Conservation (phyloP, 2,329 filamentous ascomycete species). For the Phialophora macrospora region DNA sequence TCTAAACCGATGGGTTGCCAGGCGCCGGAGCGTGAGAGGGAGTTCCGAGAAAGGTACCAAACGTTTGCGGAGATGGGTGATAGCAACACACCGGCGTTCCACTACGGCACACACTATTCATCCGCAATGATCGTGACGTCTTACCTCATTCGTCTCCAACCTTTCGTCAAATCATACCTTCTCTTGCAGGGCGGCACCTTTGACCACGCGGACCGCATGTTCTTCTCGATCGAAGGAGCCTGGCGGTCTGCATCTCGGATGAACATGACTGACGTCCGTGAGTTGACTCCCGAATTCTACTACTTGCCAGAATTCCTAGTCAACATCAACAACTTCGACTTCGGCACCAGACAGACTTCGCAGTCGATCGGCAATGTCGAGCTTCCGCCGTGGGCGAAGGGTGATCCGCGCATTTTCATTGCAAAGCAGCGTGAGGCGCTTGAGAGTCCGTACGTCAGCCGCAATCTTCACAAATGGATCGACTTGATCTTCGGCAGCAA, state of each 20-base stretch:
- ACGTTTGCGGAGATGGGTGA: constrained; percentile 92
- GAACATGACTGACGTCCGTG: constrained; percentile 92
- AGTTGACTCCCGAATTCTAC: constrained; percentile 96
- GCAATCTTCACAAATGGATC: constrained; percentile 91
- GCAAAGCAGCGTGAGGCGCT: constrained; percentile 93
- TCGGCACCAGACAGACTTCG: constrained; percentile 82
- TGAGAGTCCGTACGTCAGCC: constrained; percentile 89
- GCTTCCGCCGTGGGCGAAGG: constrained; percentile 95
- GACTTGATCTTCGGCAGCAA: constrained; percentile 94
- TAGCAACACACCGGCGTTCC: constrained; percentile 74
- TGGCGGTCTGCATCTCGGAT: constrained; percentile 89
- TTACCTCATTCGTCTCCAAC: constrained; percentile 91
- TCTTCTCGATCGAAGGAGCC: constrained; percentile 87
- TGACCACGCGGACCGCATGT: constrained; percentile 92
- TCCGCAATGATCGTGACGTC: constrained; percentile 99
- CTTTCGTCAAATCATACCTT: constrained; percentile 94
- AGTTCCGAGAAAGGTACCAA: constrained; percentile 82
- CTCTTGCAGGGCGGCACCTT: constrained; percentile 94
- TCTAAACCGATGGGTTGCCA: constrained; percentile 97
- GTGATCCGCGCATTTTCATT: constrained; percentile 93
- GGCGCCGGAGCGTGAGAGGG: constrained; percentile 72
- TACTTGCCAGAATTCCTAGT: constrained; percentile 91
- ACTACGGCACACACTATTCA: constrained; percentile 98
- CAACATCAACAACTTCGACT: constrained; percentile 95
- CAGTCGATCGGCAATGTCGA: constrained; percentile 82